These are phyloP conservation scores for Nakaseomyces sp. DNA, from an alignment of 1,139 yeast species.

Conservation along the genomic window DNA sequence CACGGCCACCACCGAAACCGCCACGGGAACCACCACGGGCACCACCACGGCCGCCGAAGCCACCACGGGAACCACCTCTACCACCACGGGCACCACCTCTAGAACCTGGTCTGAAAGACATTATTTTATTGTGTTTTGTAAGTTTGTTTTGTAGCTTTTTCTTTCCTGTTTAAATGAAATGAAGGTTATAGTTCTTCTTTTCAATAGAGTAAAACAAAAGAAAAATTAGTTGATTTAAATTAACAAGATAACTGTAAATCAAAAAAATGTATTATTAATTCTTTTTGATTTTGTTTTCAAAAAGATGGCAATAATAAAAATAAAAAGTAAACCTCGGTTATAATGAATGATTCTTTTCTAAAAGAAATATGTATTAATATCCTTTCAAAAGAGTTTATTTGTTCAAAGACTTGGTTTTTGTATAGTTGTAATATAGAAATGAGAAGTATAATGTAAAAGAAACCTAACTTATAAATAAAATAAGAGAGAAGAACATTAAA, in stretches of 20 bases:
- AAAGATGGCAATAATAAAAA: no score
- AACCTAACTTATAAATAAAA: neutral
- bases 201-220: neutral
- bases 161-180: neutral
- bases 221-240: neutral
- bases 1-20: constrained; percentile 29
- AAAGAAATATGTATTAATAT: no score
- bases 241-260: no score
- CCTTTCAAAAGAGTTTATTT: no score
- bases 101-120: constrained; percentile 51
- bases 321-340: no score
- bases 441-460: no score
- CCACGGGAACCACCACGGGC: constrained; percentile 37
- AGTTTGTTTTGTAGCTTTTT: constrained; percentile 9
- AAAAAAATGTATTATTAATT: no score
- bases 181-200: no score
- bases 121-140: constrained; percentile 20
- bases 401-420: no score
- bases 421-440: no score
- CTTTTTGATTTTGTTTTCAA: no score
- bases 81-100: constrained; percentile 35
- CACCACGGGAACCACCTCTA: constrained; percentile 21
- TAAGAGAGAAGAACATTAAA: constrained; percentile 5
- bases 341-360: neutral
- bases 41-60: constrained; percentile 18